phyloP scores from a whole-genome alignment of 2,329 filamentous ascomycete genomes.

The Aspergillus intermedius region DNA sequence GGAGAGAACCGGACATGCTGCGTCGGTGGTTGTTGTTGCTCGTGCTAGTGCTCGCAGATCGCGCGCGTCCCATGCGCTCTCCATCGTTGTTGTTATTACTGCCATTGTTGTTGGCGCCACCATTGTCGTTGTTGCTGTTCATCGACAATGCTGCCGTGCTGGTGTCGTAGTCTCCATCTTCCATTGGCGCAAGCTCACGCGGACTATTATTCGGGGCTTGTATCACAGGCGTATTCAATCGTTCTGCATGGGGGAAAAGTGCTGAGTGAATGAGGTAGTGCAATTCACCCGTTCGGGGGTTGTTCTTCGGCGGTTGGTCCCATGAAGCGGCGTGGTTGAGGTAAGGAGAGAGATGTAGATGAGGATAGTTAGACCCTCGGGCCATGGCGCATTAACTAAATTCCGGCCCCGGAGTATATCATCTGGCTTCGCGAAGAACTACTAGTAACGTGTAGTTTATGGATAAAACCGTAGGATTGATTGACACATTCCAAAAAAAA shows the following conservation, averaged over 20 bases:
- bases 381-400: neutral
- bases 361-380: neutral
- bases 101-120: neutral
- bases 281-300: conserved; percentile 1
- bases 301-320: conserved; percentile 1
- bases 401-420: no score
- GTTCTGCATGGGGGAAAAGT: conserved; percentile 2
- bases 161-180: conserved; percentile 25
- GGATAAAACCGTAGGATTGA: no score
- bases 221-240: conserved; percentile 14
- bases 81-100: conserved; percentile 10
- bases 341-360: neutral
- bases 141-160: conserved; percentile 21
- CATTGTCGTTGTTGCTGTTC: conserved; percentile 12
- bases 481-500: no score
- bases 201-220: conserved; percentile 7
- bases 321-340: neutral
- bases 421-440: no score
- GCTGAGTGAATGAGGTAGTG: neutral
- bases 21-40: conserved; percentile 40
- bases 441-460: no score
- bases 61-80: conserved; percentile 20
- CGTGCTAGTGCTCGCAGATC: conserved; percentile 23
- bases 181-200: conserved; percentile 27
- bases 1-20: conserved; percentile 57